Evolutionary conservation across 148 eudicot species (phyloP).

Genomic region (Dysphania ambrosioides): DNA sequence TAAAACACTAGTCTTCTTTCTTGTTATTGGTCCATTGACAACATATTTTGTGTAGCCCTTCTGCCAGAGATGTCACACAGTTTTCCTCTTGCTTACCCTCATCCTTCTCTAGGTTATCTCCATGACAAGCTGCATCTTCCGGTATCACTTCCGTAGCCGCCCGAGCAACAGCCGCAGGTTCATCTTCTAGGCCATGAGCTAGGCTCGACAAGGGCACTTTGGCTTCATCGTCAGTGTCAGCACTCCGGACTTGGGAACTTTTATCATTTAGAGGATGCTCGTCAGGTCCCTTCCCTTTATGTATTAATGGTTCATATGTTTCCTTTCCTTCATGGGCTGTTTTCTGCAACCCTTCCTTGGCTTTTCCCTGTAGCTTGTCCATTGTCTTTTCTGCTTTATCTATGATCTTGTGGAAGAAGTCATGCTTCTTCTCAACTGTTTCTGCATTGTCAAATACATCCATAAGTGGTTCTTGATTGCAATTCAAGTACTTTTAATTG

Average conservation of each 20-base stretch:
- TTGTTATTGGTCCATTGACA: constrained; percentile 35
- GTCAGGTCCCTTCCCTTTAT: not conserved
- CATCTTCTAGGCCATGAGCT: not conserved
- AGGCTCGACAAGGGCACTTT: not conserved
- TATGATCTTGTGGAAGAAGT: not conserved
- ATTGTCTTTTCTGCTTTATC: not conserved
- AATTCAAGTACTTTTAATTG: no score
- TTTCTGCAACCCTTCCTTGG: not conserved
- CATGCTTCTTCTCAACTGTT: not conserved
- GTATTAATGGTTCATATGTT: not conserved
- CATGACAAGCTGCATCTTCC: not conserved
- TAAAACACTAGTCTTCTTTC: constrained; percentile 22
- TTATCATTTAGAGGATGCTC: not conserved
- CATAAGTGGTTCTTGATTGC: no score
- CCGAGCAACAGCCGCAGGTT: not conserved
- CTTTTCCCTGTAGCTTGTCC: not conserved
- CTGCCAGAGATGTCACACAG: constrained; percentile 36
- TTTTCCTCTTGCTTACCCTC: constrained; percentile 33
- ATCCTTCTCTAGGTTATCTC: not conserved
- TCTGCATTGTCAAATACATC: not conserved
- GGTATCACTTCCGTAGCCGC: not conserved
- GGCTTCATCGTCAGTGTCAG: not conserved
- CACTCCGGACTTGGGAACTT: not conserved
- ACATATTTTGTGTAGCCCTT: constrained; percentile 46
- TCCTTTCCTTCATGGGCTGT: not conserved